Percentiles rank a stretch among this genome's conserved stretches.
Evolutionary conservation across 1,284 basidiomycete species (phyloP).

Genomic region (Cryptococcus sp.): DNA sequence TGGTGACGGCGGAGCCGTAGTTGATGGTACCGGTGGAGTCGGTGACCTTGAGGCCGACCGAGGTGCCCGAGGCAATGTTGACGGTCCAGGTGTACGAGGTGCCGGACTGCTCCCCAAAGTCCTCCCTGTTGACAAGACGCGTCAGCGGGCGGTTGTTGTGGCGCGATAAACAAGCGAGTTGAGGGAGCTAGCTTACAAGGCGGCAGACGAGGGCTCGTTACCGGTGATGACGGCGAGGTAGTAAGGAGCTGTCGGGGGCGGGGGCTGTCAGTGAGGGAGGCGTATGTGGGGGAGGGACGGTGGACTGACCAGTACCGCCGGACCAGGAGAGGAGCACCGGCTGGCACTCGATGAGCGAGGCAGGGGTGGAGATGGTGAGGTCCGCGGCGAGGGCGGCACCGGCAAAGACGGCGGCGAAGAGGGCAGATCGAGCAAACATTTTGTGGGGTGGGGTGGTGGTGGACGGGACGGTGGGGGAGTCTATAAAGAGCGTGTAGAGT

Average conservation of each 20-base stretch:
- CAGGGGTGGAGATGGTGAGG: conserved; percentile 62
- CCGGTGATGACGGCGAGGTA: conserved; percentile 67
- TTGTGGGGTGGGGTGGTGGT: neutral
- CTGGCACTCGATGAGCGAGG: conserved; percentile 42
- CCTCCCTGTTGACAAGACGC: conserved; percentile 14
- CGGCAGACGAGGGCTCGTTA: conserved; percentile 58
- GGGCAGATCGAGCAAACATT: conserved; percentile 22
- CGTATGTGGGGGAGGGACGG: neutral
- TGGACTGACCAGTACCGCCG: conserved; percentile 51
- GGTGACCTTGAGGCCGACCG: conserved; percentile 36
- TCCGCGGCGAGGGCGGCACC: conserved; percentile 50
- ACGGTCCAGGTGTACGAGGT: conserved; percentile 62
- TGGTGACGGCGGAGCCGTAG: conserved; percentile 29
- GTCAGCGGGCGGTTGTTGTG: conserved; percentile 1
- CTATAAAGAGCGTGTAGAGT: too few relatives aligned
- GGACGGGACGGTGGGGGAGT: too few relatives aligned
- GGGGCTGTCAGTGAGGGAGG: neutral
- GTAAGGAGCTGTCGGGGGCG: conserved; percentile 54
- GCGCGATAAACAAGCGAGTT: neutral
- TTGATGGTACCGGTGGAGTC: conserved; percentile 38
- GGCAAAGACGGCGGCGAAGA: conserved; percentile 24
- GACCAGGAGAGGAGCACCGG: conserved; percentile 56
- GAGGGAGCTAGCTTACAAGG: conserved; percentile 54
- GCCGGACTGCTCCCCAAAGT: conserved; percentile 42
- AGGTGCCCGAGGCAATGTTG: conserved; percentile 56